Evolutionary conservation across 2,329 filamentous ascomycete genomes (phyloP), one percentile per base, ranked within the genome.

Genomic region (Coleophoma crateriformis): DNA sequence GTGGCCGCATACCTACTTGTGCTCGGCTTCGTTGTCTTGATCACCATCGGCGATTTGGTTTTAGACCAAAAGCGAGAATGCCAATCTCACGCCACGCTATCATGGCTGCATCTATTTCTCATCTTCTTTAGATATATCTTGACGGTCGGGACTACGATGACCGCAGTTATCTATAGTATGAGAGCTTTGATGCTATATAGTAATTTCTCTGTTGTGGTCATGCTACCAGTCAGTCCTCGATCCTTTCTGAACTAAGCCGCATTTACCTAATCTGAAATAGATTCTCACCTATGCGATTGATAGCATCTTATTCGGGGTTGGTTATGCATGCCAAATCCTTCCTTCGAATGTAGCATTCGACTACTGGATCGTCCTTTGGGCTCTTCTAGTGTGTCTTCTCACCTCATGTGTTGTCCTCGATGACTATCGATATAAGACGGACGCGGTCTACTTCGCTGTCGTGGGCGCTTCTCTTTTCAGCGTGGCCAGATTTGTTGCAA

Each of bases 251-350:
- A 35, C 13, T 3, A 11, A 15, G n/a, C 12, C 43, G 19, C 15
- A 17, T 20, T 15, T 10, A 27, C 20, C 54, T 60, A 22, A 59
- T 42, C 17, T 4, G 20, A 7, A 5, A 17, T 37, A 62, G 61
- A 56, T 64, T 22, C 47, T 61, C 11, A 59, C 60, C 47, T 62
- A 62, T 54, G 58, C 56, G 8, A 53, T 50, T 43, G 61, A 64
- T 37, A 58, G 58, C 46, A 39, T 62, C 2, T 33, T 60, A 1
- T 60, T 63, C 7, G 50, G 54, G 10, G 12, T 58, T 45, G 50
- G 56, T 47, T 52, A 54, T 35, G 15, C 39, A 35, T 32, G 57
- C 19, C 20, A 43, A 35, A 11, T 61, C 7, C 22, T 57, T 32
- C 51, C 51, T 4, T 42, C 47, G 32, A 52, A 56, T 14, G 50